These are phyloP conservation scores for Paecilomyces variotii DNA, from an alignment of 2,329 filamentous ascomycete genomes.

Conservation along the genomic window DNA sequence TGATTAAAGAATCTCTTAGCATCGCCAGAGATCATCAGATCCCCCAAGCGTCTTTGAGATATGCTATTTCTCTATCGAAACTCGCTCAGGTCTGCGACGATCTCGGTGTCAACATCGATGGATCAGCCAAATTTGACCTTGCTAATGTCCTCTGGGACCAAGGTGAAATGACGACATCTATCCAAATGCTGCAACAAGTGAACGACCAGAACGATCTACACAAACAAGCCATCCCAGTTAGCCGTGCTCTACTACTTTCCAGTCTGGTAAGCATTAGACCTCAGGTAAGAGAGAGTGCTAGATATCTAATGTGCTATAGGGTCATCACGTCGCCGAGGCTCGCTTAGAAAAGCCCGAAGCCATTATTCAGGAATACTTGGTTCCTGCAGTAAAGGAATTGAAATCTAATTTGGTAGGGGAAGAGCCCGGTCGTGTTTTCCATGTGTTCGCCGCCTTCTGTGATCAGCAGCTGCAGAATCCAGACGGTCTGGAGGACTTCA, in stretches of 20 bases:
- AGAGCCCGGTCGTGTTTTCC: conserved; percentile 80
- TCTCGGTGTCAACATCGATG: conserved; percentile 68
- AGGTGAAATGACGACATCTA: conserved; percentile 80
- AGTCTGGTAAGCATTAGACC: conserved; percentile 52
- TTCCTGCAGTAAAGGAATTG: conserved; percentile 75
- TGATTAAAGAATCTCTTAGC: conserved; percentile 65
- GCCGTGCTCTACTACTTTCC: conserved; percentile 70
- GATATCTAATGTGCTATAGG: conserved; percentile 36
- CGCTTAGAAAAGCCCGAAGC: conserved; percentile 82
- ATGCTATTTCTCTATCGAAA: conserved; percentile 73
- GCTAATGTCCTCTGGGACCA: conserved; percentile 92
- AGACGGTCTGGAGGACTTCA: conserved; percentile 75
- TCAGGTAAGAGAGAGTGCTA: conserved; percentile 8
- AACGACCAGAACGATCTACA: conserved; percentile 54
- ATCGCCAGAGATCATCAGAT: conserved; percentile 74
- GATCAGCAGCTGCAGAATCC: conserved; percentile 86
- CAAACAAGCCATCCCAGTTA: conserved; percentile 64
- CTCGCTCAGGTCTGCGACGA: conserved; percentile 62
- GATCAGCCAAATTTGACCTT: conserved; percentile 69
- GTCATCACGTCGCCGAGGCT: conserved; percentile 80
- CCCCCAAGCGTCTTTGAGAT: conserved; percentile 77
- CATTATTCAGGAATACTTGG: conserved; percentile 79
- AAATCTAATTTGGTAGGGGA: conserved; percentile 58
- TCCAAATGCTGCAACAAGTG: conserved; percentile 75
- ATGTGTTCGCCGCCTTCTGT: conserved; percentile 92